phyloP scores from a whole-genome alignment of 495 filamentous ascomycete genomes.

The Poronia punctata region DNA sequence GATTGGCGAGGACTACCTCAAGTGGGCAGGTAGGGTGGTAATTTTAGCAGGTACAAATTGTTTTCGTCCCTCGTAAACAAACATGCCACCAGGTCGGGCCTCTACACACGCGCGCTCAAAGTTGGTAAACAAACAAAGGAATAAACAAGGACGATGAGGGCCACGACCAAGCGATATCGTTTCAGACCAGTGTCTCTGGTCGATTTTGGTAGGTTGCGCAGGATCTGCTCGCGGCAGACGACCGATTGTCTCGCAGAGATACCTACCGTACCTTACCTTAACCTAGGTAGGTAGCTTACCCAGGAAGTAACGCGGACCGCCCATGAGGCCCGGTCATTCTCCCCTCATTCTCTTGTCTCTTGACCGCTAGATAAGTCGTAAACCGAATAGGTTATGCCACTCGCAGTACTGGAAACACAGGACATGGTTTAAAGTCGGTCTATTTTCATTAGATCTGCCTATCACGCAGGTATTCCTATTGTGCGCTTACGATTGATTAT shows the following conservation, averaged over 20 bases:
- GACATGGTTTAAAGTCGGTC: no score
- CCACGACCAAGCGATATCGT: slow-evolving; percentile 15
- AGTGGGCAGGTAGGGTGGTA: no score
- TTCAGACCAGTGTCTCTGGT: slow-evolving; percentile 12
- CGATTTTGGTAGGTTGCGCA: slow-evolving; percentile 2
- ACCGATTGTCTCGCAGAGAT: not conserved
- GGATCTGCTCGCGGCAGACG: slow-evolving; percentile 1
- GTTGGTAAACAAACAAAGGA: slow-evolving; percentile 20
- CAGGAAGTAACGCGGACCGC: slow-evolving; percentile 19
- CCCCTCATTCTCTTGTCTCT: no score
- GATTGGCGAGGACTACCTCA: slow-evolving; percentile 20
- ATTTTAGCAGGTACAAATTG: no score
- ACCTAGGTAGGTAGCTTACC: slow-evolving; percentile 23
- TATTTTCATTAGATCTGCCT: no score
- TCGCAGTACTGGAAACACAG: no score
- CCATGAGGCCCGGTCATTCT: no score
- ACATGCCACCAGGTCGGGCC: slow-evolving; percentile 22
- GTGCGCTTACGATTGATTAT: no score
- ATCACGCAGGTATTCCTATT: no score
- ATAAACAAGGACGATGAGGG: slow-evolving; percentile 6
- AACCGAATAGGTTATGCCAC: no score
- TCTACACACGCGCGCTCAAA: slow-evolving; percentile 2
- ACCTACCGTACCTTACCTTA: not conserved
- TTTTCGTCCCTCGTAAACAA: slow-evolving; percentile 12
- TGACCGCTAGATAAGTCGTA: no score